These are phyloP conservation scores for Skeletonema costatum DNA, from an alignment of 108 stramenopile genomes.

Conservation along the genomic window DNA sequence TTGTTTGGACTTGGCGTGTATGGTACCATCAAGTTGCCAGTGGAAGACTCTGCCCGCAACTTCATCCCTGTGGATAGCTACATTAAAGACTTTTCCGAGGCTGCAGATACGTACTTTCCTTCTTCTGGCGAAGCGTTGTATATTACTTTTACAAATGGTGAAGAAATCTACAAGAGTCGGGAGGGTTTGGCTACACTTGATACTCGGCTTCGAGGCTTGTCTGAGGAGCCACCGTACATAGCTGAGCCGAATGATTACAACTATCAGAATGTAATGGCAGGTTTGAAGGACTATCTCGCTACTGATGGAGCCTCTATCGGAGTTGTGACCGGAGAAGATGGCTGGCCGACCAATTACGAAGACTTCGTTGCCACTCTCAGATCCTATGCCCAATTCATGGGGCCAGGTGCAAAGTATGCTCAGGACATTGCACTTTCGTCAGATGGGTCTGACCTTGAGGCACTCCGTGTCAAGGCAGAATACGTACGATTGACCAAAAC, in stretches of 20 bases:
- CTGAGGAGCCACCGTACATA: constrained; percentile 61
- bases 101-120: constrained; percentile 56
- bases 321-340: constrained; percentile 50
- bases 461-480: constrained; percentile 45
- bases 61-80: constrained; percentile 86
- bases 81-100: constrained; percentile 58
- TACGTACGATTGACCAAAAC: constrained; percentile 57
- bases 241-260: constrained; percentile 53
- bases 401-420: constrained; percentile 49
- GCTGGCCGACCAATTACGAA: constrained; percentile 56
- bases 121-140: constrained; percentile 44
- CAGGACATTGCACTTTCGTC: constrained; percentile 51
- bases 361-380: constrained; percentile 47
- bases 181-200: constrained; percentile 48
- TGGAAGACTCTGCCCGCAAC: constrained; percentile 59
- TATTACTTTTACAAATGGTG: constrained; percentile 51
- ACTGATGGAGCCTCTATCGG: constrained; percentile 22
- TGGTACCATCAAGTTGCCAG: constrained; percentile 53
- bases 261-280: constrained; percentile 64
- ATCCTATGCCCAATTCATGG: constrained; percentile 30
- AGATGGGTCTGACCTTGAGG: constrained; percentile 36
- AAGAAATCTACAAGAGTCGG: constrained; percentile 52
- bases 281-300: constrained; percentile 42
- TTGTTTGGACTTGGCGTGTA: constrained; percentile 57
- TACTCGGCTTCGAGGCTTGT: constrained; percentile 41